Evolutionary conservation across 352 stramenopile species (phyloP), one percentile per base, ranked within the genome.

Genomic region (Phytophthora rubi): DNA sequence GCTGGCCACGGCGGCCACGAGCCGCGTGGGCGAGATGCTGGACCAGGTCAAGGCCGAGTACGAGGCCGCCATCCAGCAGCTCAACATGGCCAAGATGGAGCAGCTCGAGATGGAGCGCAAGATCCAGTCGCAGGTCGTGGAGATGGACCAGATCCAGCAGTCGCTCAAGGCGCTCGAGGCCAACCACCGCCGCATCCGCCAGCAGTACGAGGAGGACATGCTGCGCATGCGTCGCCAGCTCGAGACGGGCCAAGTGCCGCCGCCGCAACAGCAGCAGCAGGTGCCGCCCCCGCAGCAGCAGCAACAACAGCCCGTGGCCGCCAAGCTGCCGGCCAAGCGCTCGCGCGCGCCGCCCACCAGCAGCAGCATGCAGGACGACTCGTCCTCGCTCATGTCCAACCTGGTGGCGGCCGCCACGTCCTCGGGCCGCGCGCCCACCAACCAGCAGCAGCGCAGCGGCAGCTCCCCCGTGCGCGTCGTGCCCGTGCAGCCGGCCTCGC

Each of bases 91-190:
- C 72, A 95, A 94, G 80, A 93, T 95, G 80, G 88, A 94, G 61
- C 86, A 94, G 68, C 81, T 94, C n/a, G 88, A 94, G 62, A 80
- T 94, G 68, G 86, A 95, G 70, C 88, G 88, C 71, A 95, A 95
- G 81, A 89, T 95, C 57, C 86, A 93, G 67, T 89, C 86, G 39
- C 88, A 95, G 65, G 86, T 94, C 49, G 81, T 91, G 18, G 88
- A 95, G 62, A 94, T 95, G 88, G 88, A 95, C 76, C 86, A 94
- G 76, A 93, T 95, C 68, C 88, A 95, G 70, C 86, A 94, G 73
- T 91, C 86, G 45, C 81, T 95, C 33, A 94, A 94, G 79, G 86
- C 82, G 28, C 76, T 95, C 10, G 88, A 95, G 67, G 75, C 87
- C 30, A 94, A 92, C 73, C 88, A 95, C 62, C 86, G 86, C 45